Base-by-base conservation (phyloP, 805 yeast genomes). In the Yarrowia keelungensis region DNA sequence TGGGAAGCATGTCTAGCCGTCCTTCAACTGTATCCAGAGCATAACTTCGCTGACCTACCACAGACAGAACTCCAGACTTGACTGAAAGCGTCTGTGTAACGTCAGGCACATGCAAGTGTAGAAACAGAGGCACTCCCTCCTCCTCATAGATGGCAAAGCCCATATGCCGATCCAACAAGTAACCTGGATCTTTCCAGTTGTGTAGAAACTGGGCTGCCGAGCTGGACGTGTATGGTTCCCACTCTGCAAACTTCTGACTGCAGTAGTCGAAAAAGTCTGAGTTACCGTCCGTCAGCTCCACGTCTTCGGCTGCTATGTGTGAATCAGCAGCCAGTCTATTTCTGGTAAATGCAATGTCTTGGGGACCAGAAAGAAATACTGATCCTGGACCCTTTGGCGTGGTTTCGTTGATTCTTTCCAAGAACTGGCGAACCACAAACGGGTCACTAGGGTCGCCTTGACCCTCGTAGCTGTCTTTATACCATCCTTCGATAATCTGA, bases 1-100 rank as follows among this genome's bases (percentile, higher is more conserved):
- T 41, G 1, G 65, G 65, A n/a, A 62, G 56, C 47, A 62, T 36
- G 7, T 26, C 46, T 19, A 62, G 46, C 7, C 56, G 14, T 2
- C 67, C 67, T 26, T 62, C 56, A 5, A 47, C 54, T 5, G 67
- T 47, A 5, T 62, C 67, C 10, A 47, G 22, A 22, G 67, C 38
- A 8, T 47, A 62, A 22, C 56, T 49, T 47, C 67, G 32, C 56
- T 62, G 67, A 15, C 67, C 67, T 14, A 62, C 49, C 9, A 62
- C 67, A 14, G 54, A 47, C 46, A 62, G 3, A 12, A 62, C 67
- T 5, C 39, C 26, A 11, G 56, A 22, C 12, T 47, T 22, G 16
- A 41, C 47, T 9, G 67, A 56, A 3, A 62, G 32, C 0, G 56
- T 39, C 36, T 62, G 54, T 10, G 67, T 62, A 4, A 62, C 38